Conservation (phyloP, 768 basidiomycete genomes). For the Panaeolus cyanescens region DNA sequence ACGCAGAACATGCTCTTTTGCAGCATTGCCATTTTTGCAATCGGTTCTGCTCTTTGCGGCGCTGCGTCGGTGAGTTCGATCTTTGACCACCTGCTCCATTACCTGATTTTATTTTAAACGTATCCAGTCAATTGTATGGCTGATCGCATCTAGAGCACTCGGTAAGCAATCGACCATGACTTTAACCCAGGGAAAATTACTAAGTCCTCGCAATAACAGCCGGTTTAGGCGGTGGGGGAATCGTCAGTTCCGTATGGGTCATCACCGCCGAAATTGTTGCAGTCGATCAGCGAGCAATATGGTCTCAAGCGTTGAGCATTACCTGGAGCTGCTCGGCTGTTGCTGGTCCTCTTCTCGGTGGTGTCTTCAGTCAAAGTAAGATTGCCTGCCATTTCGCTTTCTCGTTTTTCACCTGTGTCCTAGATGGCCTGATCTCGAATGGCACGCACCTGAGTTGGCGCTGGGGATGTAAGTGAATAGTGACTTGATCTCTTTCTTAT, state of each 20-base stretch:
- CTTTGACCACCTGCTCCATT: constrained; percentile 15
- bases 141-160: constrained; percentile 64
- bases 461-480: constrained; percentile 73
- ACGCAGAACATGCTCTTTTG: constrained; percentile 65
- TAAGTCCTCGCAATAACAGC: constrained; percentile 34
- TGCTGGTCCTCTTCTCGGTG: constrained; percentile 83
- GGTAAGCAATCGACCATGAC: constrained; percentile 25
- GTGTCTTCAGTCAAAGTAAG: constrained; percentile 69
- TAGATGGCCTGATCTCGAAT: constrained; percentile 20
- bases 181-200: constrained; percentile 26
- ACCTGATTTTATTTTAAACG: constrained; percentile 15
- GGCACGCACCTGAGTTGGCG: constrained; percentile 58
- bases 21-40: constrained; percentile 73
- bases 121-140: constrained; percentile 54
- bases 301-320: constrained; percentile 83
- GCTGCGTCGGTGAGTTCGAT: constrained; percentile 58
- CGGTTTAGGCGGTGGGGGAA: constrained; percentile 86
- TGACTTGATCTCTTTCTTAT: constrained; percentile 11
- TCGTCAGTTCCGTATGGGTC: constrained; percentile 84
- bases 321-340: constrained; percentile 88
- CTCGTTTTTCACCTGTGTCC: constrained; percentile 16
- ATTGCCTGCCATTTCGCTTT: too few species aligned
- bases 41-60: constrained; percentile 83
- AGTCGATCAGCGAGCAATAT: constrained; percentile 68
- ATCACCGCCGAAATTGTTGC: constrained; percentile 85